phyloP scores from a whole-genome alignment of 2,329 filamentous ascomycete species.

The Drechslerella dactyloides region DNA sequence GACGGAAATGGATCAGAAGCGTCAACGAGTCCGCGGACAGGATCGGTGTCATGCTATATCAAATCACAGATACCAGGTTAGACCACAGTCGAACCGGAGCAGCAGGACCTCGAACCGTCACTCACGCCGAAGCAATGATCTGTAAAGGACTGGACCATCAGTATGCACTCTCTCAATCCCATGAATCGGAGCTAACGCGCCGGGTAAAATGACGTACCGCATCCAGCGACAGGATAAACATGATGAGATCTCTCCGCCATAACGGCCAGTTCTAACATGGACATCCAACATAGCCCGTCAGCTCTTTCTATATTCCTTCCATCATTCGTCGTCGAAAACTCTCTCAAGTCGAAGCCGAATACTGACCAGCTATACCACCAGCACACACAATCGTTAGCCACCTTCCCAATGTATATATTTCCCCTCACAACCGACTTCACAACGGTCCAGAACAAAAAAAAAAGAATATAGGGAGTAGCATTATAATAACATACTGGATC shows the following conservation, averaged over 20 bases:
- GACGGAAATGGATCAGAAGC: slow-evolving; percentile 70
- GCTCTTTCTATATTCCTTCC: not conserved
- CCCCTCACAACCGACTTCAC: too few relatives aligned
- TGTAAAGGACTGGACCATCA: slow-evolving; percentile 30
- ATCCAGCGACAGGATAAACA: slow-evolving; percentile 76
- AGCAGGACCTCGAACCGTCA: not conserved
- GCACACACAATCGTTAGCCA: slow-evolving; percentile 17
- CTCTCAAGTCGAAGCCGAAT: slow-evolving; percentile 9
- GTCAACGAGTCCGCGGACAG: slow-evolving; percentile 87
- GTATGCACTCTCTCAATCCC: not conserved
- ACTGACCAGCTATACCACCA: slow-evolving; percentile 27
- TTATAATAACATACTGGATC: slow-evolving; percentile 73
- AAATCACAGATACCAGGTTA: not conserved
- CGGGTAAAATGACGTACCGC: slow-evolving; percentile 58
- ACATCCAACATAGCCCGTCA: slow-evolving; percentile 48
- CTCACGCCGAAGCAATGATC: slow-evolving; percentile 75
- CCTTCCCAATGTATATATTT: slow-evolving; percentile 1
- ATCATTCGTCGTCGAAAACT: slow-evolving; percentile 4
- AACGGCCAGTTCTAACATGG: slow-evolving; percentile 75
- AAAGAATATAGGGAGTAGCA: slow-evolving; percentile 11
- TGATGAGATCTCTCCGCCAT: slow-evolving; percentile 82
- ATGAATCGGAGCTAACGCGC: not conserved
- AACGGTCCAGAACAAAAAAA: not conserved
- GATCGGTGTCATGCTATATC: slow-evolving; percentile 74
- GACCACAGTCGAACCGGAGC: not conserved